Evolutionary conservation across 768 basidiomycete species (phyloP).

Genomic region (Porphyrellus cyaneotinctus): DNA sequence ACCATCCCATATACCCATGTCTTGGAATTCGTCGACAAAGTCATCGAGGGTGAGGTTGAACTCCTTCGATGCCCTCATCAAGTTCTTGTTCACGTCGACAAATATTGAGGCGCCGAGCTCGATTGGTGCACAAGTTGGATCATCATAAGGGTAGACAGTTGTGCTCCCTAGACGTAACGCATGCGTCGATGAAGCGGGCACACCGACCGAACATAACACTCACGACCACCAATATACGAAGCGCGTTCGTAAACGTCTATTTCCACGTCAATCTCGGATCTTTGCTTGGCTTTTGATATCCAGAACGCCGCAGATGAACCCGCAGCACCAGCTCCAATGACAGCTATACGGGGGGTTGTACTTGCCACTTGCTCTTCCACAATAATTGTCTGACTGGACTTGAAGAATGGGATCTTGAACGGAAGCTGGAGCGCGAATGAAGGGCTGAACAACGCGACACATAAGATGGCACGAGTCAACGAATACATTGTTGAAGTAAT

Average conservation of each 20-base stretch:
- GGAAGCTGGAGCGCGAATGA: slow-evolving; percentile 42
- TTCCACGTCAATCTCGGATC: slow-evolving; percentile 64
- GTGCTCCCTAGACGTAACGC: slow-evolving; percentile 60
- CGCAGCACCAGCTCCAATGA: slow-evolving; percentile 88
- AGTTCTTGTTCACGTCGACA: slow-evolving; percentile 66
- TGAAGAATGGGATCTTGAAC: slow-evolving; percentile 56
- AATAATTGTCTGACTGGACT: slow-evolving; percentile 27
- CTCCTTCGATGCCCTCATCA: slow-evolving; percentile 71
- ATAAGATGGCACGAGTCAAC: slow-evolving; percentile 15
- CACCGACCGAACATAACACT: slow-evolving; percentile 34
- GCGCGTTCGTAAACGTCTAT: slow-evolving; percentile 82
- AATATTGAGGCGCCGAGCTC: slow-evolving; percentile 92
- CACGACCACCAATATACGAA: slow-evolving; percentile 79
- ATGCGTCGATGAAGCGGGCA: slow-evolving; percentile 1
- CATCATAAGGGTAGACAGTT: slow-evolving; percentile 66
- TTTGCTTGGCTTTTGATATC: slow-evolving; percentile 73
- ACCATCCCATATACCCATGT: slow-evolving; percentile 82
- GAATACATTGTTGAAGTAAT: slow-evolving; percentile 12
- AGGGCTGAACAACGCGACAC: slow-evolving; percentile 19
- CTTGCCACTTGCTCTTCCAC: slow-evolving; percentile 17
- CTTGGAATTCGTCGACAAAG: slow-evolving; percentile 46
- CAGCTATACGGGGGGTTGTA: slow-evolving; percentile 59
- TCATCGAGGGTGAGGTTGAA: slow-evolving; percentile 62
- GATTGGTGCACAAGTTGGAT: slow-evolving; percentile 52
- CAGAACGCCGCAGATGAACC: slow-evolving; percentile 83